phyloP scores from a whole-genome alignment of 257 asterid species.

The Solanum lycopersicoides region DNA sequence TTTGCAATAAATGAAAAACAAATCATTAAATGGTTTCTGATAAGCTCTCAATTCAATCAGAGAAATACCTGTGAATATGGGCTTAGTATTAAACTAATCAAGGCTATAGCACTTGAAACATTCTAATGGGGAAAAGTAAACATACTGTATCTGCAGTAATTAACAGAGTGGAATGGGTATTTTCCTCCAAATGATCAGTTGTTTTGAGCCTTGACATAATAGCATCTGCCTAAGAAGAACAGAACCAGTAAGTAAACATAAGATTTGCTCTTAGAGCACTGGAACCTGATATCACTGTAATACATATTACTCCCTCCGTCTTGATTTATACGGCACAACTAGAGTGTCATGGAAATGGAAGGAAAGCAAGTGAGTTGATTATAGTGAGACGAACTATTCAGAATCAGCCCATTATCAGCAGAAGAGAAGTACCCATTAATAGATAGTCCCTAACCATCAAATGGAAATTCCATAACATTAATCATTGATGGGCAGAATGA shows the following conservation, averaged over 20 bases:
- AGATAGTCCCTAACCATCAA: not conserved
- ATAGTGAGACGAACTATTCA: not conserved
- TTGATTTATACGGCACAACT: not conserved
- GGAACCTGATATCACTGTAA: not conserved
- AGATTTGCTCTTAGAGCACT: not conserved
- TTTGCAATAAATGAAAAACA: not conserved
- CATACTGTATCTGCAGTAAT: constrained; percentile 91
- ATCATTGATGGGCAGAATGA: not conserved
- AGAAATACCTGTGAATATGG: not conserved
- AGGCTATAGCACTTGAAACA: not conserved
- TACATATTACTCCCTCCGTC: not conserved
- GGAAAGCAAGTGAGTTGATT: not conserved
- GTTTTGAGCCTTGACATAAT: constrained; percentile 37
- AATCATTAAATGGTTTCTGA: not conserved
- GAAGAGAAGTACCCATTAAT: not conserved
- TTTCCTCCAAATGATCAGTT: constrained; percentile 19
- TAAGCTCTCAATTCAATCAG: not conserved
- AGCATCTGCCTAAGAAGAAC: constrained; percentile 65
- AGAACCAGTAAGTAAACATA: not conserved
- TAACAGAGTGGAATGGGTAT: constrained; percentile 40
- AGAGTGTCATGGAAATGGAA: not conserved
- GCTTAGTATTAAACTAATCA: not conserved
- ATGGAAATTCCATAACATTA: not conserved
- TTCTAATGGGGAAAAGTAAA: not conserved
- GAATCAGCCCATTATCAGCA: not conserved